phyloP scores from a whole-genome alignment of 257 asterid species.

The Fraxinus excelsior region DNA sequence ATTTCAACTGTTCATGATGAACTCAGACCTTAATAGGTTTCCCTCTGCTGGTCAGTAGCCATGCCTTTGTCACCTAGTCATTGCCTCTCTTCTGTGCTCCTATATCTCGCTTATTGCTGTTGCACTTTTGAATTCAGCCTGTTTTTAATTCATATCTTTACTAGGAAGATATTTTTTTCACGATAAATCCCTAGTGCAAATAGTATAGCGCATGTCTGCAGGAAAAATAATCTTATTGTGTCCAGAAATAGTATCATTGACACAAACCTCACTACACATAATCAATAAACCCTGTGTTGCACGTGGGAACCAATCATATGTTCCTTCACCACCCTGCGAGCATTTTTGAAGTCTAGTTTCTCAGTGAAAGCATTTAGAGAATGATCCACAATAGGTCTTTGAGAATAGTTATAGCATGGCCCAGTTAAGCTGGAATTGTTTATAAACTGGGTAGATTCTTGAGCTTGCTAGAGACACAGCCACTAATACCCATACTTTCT shows the following conservation, averaged over 20 bases:
- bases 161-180: not conserved
- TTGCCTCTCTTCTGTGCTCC: not conserved
- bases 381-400: not conserved
- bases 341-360: not conserved
- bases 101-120: conserved; percentile 5
- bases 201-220: not conserved
- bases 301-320: not conserved
- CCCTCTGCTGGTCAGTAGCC: not conserved
- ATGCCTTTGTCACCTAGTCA: conserved; percentile 3
- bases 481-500: not conserved
- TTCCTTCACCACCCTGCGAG: not conserved
- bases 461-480: no score
- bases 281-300: not conserved
- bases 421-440: not conserved
- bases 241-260: not conserved
- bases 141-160: conserved; percentile 4
- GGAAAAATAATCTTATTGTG: not conserved
- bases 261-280: not conserved
- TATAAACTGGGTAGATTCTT: not conserved
- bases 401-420: not conserved
- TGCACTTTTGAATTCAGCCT: conserved; percentile 5
- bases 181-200: conserved; percentile 2
- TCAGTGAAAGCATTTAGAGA: not conserved
- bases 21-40: not conserved
- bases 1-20: conserved; percentile 13